Base-by-base conservation (phyloP, 129 eudicot species). In the Scalesia atractyloides region DNA sequence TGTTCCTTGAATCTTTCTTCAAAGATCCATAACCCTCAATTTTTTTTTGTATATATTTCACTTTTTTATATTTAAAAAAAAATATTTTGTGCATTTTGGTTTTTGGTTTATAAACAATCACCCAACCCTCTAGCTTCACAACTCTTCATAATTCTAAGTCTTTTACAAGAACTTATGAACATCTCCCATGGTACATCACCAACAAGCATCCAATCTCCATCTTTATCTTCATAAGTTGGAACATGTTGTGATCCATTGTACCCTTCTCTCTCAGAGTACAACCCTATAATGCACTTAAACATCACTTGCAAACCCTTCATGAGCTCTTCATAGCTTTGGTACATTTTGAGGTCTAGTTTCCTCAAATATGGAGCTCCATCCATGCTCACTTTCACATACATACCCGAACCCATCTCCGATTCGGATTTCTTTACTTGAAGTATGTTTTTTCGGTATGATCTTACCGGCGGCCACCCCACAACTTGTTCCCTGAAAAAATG, bases 121-220 rank as follows among this genome's bases (percentile, higher is more conserved):
- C 79, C 86, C 80, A 91, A 83, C 2, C 96, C 97, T 80, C 82
- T 82, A 67, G 96, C 96, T 74, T 91, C 97, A 13, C 86, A 88
- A 18, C 87, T 86, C 79, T 88, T 91, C 87, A 88, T 91, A 67
- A 91, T 88, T 73, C 97, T 84, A 4, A 91, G 78, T 79, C 97
- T 86, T 72, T 78, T 88, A 72, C 97, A 91, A 73, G 97, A 88
- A 41, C 33, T 77, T 19, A 81, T 61, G 33, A 91, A 91, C 97
- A 91, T 88, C 12, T 91, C 92, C 92, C 92, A 91, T 53, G 97
- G 97, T 13, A 91, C 97, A 82, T 91, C 97, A 18, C 97, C 97
- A 59, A 86, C 97, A 66, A 91, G 76, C 97, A 91, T 91, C 97
- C 96, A 91, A 43, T 91, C 97, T 6, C 97, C 96, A 75, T 91